These are phyloP conservation scores for Ceratobasidium sp. DNA, from an alignment of 1,284 basidiomycete genomes.

Conservation along the genomic window DNA sequence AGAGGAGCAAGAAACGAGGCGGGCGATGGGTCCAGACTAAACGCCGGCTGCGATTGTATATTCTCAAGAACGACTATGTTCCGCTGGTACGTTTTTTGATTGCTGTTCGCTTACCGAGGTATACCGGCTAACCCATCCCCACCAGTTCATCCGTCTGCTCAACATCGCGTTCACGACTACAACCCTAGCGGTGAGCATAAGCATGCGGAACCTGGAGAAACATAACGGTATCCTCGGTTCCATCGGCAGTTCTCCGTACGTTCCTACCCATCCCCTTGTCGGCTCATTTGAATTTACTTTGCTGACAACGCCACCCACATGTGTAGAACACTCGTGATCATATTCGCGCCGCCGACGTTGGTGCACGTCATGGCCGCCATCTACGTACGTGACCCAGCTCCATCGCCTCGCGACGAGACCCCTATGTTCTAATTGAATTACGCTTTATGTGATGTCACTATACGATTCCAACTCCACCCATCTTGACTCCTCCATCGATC, in stretches of 20 bases:
- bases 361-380: slow-evolving; percentile 88
- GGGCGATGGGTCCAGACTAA: slow-evolving; percentile 63
- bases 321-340: slow-evolving; percentile 82
- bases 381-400: slow-evolving; percentile 68
- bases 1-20: slow-evolving; percentile 57
- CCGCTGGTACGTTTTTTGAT: slow-evolving; percentile 69
- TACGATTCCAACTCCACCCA: no score
- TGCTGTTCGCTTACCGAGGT: not conserved
- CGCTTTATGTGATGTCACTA: slow-evolving; percentile 8
- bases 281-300: slow-evolving; percentile 7
- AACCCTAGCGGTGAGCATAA: slow-evolving; percentile 83
- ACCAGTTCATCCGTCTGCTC: slow-evolving; percentile 83
- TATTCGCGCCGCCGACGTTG: slow-evolving; percentile 86
- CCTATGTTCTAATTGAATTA: no score
- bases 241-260: slow-evolving; percentile 84
- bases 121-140: slow-evolving; percentile 50
- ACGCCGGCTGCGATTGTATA: slow-evolving; percentile 72
- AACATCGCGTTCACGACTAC: slow-evolving; percentile 86
- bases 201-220: slow-evolving; percentile 74
- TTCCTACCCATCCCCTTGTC: slow-evolving; percentile 50
- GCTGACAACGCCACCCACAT: slow-evolving; percentile 25
- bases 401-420: not conserved
- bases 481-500: slow-evolving; percentile 5
- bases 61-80: slow-evolving; percentile 78
- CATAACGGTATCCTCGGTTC: slow-evolving; percentile 70